Base-by-base conservation (phyloP, 2,329 filamentous ascomycete species). In the Hymenoscyphus albidus region DNA sequence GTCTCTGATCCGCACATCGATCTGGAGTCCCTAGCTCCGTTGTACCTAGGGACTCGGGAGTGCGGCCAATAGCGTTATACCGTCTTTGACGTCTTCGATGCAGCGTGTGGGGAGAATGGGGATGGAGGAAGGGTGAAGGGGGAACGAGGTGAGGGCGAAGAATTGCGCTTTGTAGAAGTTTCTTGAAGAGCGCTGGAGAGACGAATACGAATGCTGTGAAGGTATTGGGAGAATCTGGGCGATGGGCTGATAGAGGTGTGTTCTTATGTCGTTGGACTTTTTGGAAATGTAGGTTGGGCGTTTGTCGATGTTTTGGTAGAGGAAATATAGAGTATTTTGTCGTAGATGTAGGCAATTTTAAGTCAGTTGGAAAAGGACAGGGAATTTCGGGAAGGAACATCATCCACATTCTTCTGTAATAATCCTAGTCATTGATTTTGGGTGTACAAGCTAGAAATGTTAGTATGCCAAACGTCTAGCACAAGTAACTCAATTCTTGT, bases 181-280 rank as follows among this genome's bases (percentile, higher is more conserved):
- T 61, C 64, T 58, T 55, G 69, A 67, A 81, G 48, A 78, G 75
- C 5, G 80, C 80, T 6, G 77, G 78, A 1, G 78, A 75, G 1
- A 77, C 77, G 27, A 78, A 75, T 0, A 78, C 79, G 62, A 82
- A 81, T 2, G 79, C 80, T 3, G 79, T 79, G 60, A 82, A 78
- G 18, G 70, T 70, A 9, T 69, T 66, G 1, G 76, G 77, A 4
- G 75, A 74, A 39, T 72, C 70, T 0, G 76, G 69, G n/a, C 77
- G 73, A 72, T 79, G 81, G 2, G 80, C 79, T 3, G 80, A 70
- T 1, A 77, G 63, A 27, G 76, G 73, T 1, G 76, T 77, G 14
- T 77, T 16, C 80, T 79, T 2, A 76, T 80, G 22, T 79, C 79
- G 64, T 80, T 80, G 32, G 76, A 79, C 63, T 79, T 79, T 0